A percentile compares a stretch with the other conserved stretches of the same genome.
Evolutionary conservation across 305 asterid genomes (phyloP).

Genomic region (Rubia peregrina): DNA sequence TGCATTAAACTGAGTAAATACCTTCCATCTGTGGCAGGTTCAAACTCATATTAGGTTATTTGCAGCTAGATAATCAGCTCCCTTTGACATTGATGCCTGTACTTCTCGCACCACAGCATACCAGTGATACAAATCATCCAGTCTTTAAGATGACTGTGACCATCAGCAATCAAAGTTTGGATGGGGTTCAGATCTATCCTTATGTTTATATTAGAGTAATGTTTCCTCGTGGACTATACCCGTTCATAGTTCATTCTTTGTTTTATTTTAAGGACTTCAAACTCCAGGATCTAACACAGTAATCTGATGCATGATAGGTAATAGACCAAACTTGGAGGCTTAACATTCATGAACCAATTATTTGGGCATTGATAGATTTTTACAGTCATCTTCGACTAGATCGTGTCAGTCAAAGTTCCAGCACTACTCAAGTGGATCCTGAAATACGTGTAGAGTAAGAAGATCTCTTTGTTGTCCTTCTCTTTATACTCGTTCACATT

Average conservation of each 20-base stretch:
- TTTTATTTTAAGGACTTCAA: conserved; percentile 15
- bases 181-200: conserved; percentile 89
- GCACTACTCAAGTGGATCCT: conserved; percentile 93
- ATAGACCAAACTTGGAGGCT: conserved; percentile 84
- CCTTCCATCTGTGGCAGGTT: conserved; percentile 42
- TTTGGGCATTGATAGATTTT: conserved; percentile 92
- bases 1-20: conserved; percentile 8
- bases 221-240: conserved; percentile 11
- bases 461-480: conserved; percentile 12
- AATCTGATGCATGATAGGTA: conserved; percentile 41
- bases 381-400: conserved; percentile 73
- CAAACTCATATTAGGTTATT: conserved; percentile 79
- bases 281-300: conserved; percentile 17
- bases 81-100: conserved; percentile 94
- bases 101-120: conserved; percentile 84
- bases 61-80: conserved; percentile 96
- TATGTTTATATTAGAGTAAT: conserved; percentile 76
- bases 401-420: conserved; percentile 65
- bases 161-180: conserved; percentile 60
- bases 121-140: conserved; percentile 71
- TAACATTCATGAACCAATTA: conserved; percentile 87
- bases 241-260: conserved; percentile 4
- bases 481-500: background rate
- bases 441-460: conserved; percentile 94
- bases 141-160: conserved; percentile 94